Evolutionary conservation across 352 stramenopile species (phyloP), one percentile per base, ranked within the genome.

Genomic region (Globisporangium carolinianum): DNA sequence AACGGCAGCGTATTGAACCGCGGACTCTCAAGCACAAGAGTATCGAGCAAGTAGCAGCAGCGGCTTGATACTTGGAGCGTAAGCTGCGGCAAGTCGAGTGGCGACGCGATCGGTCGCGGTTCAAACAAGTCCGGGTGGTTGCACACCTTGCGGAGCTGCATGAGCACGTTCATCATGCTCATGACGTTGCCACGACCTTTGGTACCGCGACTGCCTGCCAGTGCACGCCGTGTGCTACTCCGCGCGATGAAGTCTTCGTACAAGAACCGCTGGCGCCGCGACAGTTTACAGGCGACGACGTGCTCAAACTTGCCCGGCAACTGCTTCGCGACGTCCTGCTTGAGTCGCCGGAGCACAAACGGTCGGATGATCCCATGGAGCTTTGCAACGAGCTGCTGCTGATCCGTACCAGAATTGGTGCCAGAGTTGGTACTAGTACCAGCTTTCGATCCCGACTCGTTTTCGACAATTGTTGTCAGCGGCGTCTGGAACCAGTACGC

Each of bases 121-220:
- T 99, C 97, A 72, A 99, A 99, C 42, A 99, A 76, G 72, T 99
- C 97, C n/a, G 97, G 96, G 64, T 99, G 97, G 64, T 99, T 99
- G 71, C 89, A 97, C 12, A 97, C 86, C 69, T 99, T 99, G 39
- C 97, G 83, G 10, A 99, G 76, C 67, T 99, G 96, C 97, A 99
- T 99, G 7, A 99, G 77, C 12, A 99, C 94, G 60, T 98, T 98
- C 96, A 99, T 99, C 96, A 99, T 99, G 65, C 95, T 97, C 91
- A 99, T 97, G 62, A 93, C 90, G 46, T 91, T 91, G 17, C 66
- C 79, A 24, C 24, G 1, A 24, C 24, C 24, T 2, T 77, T 67
- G 14, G 37, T 18, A 6, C 94, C 96, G 18, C 95, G 96, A 43
- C 90, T 88, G 8, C 82, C 80, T 32, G 62, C 63, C 63, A 99